Percentiles rank a stretch among this genome's conserved stretches.
phyloP scores from a whole-genome alignment of 164 flowering plant genomes.

The Tetracentron sinense region DNA sequence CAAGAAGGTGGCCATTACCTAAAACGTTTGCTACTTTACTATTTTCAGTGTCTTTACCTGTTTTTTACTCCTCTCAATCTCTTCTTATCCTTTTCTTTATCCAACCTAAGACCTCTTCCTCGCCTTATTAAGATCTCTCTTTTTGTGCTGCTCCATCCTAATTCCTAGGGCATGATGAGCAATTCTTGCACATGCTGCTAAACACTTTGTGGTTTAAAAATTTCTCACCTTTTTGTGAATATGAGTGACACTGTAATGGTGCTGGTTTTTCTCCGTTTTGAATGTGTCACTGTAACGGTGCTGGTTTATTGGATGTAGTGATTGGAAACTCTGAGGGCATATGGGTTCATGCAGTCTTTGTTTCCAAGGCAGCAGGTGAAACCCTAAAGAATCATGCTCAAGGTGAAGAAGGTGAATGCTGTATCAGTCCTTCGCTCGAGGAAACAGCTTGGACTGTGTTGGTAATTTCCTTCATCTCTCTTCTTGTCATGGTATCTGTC shows the following conservation, averaged over 20 bases:
- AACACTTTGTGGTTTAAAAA: background rate
- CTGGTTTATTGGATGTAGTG: slow-evolving; percentile 33
- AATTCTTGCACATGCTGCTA: background rate
- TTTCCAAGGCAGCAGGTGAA: slow-evolving; percentile 50
- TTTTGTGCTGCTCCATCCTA: background rate
- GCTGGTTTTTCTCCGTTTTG: background rate
- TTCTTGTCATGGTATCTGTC: slow-evolving; percentile 36
- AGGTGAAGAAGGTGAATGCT: slow-evolving; percentile 44
- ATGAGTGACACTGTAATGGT: background rate
- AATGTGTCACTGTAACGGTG: background rate
- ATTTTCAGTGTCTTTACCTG: no score
- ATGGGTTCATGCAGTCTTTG: slow-evolving; percentile 49
- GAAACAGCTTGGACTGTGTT: slow-evolving; percentile 48
- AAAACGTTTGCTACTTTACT: no score
- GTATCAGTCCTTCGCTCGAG: slow-evolving; percentile 33
- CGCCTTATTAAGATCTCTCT: background rate
- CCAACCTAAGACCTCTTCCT: background rate
- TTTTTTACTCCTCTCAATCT: no score
- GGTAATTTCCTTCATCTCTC: slow-evolving; percentile 48
- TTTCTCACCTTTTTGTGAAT: background rate
- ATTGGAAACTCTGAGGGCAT: slow-evolving; percentile 38
- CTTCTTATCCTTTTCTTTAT: background rate
- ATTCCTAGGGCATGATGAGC: background rate
- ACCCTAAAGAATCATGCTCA: slow-evolving; percentile 35
- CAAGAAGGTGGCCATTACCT: no score